These are phyloP conservation scores for Alnus glutinosa DNA, from an alignment of 306 rosid genomes.

Conservation along the genomic window DNA sequence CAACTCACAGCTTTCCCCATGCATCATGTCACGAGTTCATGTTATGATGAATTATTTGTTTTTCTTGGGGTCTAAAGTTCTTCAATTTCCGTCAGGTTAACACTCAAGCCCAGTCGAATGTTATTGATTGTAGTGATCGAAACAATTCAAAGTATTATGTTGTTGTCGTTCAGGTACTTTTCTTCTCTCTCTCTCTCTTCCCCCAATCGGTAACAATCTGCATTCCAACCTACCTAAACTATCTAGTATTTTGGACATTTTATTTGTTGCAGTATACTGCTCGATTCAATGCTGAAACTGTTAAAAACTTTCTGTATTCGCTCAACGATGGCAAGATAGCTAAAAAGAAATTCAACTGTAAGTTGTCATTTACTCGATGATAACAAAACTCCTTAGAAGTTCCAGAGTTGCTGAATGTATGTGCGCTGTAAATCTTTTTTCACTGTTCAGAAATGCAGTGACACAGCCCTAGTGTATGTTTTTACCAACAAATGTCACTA, in stretches of 20 bases:
- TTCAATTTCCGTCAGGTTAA: constrained; percentile 47
- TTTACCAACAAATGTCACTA: neutral
- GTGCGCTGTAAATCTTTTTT: neutral
- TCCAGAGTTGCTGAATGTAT: neutral
- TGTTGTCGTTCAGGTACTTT: constrained; percentile 64
- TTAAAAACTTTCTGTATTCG: constrained; percentile 52
- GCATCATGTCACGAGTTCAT: neutral
- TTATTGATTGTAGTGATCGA: constrained; percentile 71
- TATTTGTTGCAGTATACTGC: constrained; percentile 50
- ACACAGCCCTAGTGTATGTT: too few relatives aligned
- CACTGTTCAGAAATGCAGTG: neutral
- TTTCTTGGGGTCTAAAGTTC: constrained; percentile 1
- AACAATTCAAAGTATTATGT: constrained; percentile 84
- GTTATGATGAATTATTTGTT: neutral
- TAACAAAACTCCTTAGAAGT: neutral
- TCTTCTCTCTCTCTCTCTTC: neutral
- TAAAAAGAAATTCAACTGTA: constrained; percentile 60
- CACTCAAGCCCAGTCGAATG: constrained; percentile 71
- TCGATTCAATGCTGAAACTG: constrained; percentile 55
- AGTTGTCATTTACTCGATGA: constrained; percentile 20
- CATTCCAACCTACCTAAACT: neutral
- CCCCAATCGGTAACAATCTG: neutral
- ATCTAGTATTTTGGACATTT: neutral
- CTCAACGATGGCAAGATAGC: constrained; percentile 55
- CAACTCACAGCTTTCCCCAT: neutral